These are phyloP conservation scores for Juncus effusus DNA, from an alignment of 176 grass and related monocot species.

Conservation along the genomic window DNA sequence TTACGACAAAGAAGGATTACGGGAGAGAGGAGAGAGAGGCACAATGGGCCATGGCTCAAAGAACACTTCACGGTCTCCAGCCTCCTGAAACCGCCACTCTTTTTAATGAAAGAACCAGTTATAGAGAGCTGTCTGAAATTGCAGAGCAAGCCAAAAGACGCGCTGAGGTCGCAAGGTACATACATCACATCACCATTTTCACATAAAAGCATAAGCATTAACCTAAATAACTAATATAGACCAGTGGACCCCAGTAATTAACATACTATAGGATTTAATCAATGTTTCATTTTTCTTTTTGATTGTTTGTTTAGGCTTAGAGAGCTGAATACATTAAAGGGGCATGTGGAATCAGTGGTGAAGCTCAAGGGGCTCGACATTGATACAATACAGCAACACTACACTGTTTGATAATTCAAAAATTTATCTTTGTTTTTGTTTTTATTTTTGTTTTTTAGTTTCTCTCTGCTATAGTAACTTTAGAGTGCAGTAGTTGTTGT, in stretches of 20 bases:
- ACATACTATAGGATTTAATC: neutral
- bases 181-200: neutral
- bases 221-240: neutral
- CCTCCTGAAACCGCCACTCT: slow-evolving; percentile 28
- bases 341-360: slow-evolving; percentile 54
- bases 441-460: no score
- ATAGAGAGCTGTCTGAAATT: slow-evolving; percentile 80
- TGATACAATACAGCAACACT: slow-evolving; percentile 59
- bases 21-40: slow-evolving; percentile 80
- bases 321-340: slow-evolving; percentile 68
- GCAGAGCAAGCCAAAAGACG: slow-evolving; percentile 94
- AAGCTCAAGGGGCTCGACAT: slow-evolving; percentile 85
- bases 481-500: neutral
- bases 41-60: slow-evolving; percentile 90
- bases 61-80: slow-evolving; percentile 80
- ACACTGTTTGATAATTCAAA: slow-evolving; percentile 50
- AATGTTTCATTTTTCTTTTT: neutral
- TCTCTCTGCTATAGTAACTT: no score
- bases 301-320: slow-evolving; percentile 44
- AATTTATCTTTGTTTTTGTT: neutral
- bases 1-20: slow-evolving; percentile 92
- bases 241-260: neutral
- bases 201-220: neutral
- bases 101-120: slow-evolving; percentile 49
- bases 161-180: slow-evolving; percentile 78